Conservation (phyloP, 2,329 filamentous ascomycete genomes). For the Fusarium xyrophilum region DNA sequence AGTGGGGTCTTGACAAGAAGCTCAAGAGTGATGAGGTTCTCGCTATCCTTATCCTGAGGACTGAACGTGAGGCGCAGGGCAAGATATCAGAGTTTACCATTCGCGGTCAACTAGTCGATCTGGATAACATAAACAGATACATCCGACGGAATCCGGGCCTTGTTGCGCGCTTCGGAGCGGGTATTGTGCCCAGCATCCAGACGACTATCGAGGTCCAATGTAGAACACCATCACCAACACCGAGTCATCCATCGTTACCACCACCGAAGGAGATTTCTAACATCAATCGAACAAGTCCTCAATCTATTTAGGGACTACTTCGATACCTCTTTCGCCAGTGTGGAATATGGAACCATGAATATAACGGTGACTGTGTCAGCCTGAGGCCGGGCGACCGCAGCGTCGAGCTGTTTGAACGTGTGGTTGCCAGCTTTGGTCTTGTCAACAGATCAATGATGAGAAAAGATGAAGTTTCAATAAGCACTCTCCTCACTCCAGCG, state of each 20-base stretch:
- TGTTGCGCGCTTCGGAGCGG: slow-evolving; percentile 44
- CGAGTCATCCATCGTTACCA: slow-evolving; percentile 29
- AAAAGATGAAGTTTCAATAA: slow-evolving; percentile 45
- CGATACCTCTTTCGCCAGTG: slow-evolving; percentile 40
- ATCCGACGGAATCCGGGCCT: slow-evolving; percentile 49
- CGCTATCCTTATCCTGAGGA: slow-evolving; percentile 48
- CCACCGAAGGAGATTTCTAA: slow-evolving; percentile 33
- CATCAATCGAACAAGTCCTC: slow-evolving; percentile 43
- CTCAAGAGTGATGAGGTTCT: slow-evolving; percentile 52
- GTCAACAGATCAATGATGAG: slow-evolving; percentile 46
- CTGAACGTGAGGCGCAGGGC: slow-evolving; percentile 47
- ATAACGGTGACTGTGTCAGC: slow-evolving; percentile 42
- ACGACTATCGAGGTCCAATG: slow-evolving; percentile 45
- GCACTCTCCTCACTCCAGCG: slow-evolving; percentile 43
- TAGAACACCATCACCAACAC: slow-evolving; percentile 41
- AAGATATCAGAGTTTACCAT: slow-evolving; percentile 48
- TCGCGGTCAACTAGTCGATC: slow-evolving; percentile 49
- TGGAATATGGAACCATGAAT: slow-evolving; percentile 43
- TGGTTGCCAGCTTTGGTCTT: slow-evolving; percentile 45
- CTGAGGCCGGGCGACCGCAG: slow-evolving; percentile 40
- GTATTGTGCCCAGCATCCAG: slow-evolving; percentile 43
- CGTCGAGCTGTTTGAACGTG: slow-evolving; percentile 47
- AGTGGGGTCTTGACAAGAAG: slow-evolving; percentile 53
- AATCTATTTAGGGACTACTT: slow-evolving; percentile 43
- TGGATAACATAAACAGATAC: slow-evolving; percentile 51